A percentile compares a stretch with the other conserved stretches of the same genome.
Conservation (phyloP, 768 basidiomycete species). For the Tubosaeta sp. region DNA sequence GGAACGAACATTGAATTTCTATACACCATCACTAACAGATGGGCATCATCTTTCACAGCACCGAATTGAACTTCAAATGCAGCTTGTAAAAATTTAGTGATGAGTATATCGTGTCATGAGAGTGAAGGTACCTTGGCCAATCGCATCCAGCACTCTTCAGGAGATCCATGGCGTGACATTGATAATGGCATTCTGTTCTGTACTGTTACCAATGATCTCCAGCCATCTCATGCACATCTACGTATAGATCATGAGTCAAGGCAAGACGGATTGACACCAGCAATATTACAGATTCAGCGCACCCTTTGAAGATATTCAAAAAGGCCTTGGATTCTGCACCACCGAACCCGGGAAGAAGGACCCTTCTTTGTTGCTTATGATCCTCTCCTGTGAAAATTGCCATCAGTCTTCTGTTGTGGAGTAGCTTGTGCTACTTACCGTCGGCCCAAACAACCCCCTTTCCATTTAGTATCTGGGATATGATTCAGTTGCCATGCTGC, state of each 20-base stretch:
- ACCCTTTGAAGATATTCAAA: slow-evolving; percentile 44
- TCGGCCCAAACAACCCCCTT: slow-evolving; percentile 38
- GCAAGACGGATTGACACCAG: too few relatives aligned
- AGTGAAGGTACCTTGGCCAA: slow-evolving; percentile 39
- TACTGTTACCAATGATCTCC: slow-evolving; percentile 13
- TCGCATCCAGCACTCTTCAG: slow-evolving; percentile 45
- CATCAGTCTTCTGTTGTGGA: slow-evolving; percentile 6
- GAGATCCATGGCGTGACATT: slow-evolving; percentile 32
- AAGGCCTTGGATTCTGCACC: slow-evolving; percentile 48
- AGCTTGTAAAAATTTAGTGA: slow-evolving; percentile 19
- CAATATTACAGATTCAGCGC: slow-evolving; percentile 24
- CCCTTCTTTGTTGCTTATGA: slow-evolving; percentile 51
- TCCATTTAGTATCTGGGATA: slow-evolving; percentile 23
- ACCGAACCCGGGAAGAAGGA: slow-evolving; percentile 55
- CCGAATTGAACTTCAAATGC: slow-evolving; percentile 48
- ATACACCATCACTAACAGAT: slow-evolving; percentile 11
- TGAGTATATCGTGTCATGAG: not conserved
- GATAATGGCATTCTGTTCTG: slow-evolving; percentile 15
- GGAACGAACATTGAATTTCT: slow-evolving; percentile 11
- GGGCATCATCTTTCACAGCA: slow-evolving; percentile 4
- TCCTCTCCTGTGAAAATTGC: slow-evolving; percentile 27
- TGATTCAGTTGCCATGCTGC: slow-evolving; percentile 20
- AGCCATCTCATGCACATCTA: slow-evolving; percentile 28
- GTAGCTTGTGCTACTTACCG: slow-evolving; percentile 26
- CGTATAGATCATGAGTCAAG: too few relatives aligned